Base-by-base conservation (phyloP, 108 stramenopile genomes). In the Cyclotella kingstonii region DNA sequence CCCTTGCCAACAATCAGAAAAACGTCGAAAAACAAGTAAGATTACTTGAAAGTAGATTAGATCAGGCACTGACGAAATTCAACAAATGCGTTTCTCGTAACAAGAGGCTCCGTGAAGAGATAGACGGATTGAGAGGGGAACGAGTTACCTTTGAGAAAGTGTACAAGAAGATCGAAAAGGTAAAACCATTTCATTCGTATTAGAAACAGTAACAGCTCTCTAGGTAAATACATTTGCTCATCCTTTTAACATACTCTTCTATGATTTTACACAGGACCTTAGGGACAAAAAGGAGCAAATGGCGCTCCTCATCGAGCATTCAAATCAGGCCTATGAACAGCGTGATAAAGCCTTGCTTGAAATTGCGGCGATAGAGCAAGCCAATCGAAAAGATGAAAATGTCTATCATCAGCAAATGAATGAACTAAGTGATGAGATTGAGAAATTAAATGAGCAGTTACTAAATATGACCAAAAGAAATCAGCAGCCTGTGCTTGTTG, bases 31-130 rank as follows among this genome's bases (percentile, higher is more conserved):
- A 93, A 68, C 89, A 91, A 68, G 82, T 87, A 11, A 59, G 68
- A 6, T 81, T 91, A 30, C 66, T 92, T 33, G 93, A 94, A 60
- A 89, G 87, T 56, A 68, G 85, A n/a, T 64, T 94, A n/a, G 91
- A 94, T 61, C 89, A 94, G 63, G 83, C 90, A 6, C 72, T 92
- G 22, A 77, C 88, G 15, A 94, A 92, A 70, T 92, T 92, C 43
- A 94, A 94, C 73, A 85, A 90, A 57, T 53, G 58, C 39, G 77
- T 94, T 11, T 83, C 90, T 25, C 63, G 73, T 15, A 94, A 94
- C 63, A 88, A 89, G 57, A 42, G 49, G n/a, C 58, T 92, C 19
- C 79, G 93, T n/a, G 70, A 85, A 42, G 67, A 86, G 26, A 94
- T 94, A 57, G 93, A 94, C 67, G 76, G 84, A 39, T 71, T 94